Conservation (phyloP, 2,329 filamentous ascomycete genomes). For the Mollisiaceae sp. region DNA sequence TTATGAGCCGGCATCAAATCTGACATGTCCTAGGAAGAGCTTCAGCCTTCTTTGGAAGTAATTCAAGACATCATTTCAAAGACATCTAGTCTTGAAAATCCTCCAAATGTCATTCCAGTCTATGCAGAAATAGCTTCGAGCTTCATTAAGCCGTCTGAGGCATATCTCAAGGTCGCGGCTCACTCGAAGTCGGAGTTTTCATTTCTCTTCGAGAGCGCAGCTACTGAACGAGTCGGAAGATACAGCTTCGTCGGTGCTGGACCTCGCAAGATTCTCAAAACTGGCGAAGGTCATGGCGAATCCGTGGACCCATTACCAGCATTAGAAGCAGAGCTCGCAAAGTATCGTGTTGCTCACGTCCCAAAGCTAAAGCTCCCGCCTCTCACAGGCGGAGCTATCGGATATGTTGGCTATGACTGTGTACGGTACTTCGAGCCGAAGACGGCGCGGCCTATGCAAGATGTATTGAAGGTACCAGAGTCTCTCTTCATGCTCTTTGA, state of each 20-base stretch:
- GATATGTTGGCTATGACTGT: constrained; percentile 97
- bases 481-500: constrained; percentile 97
- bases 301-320: constrained; percentile 82
- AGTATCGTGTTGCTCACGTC: constrained; percentile 80
- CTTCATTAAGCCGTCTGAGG: constrained; percentile 90
- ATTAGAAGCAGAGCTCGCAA: constrained; percentile 79
- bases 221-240: constrained; percentile 89
- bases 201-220: constrained; percentile 95
- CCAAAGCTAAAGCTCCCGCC: constrained; percentile 84
- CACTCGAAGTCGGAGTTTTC: constrained; percentile 79
- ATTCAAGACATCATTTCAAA: constrained; percentile 60
- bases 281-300: constrained; percentile 84
- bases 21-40: constrained; percentile 47
- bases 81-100: constrained; percentile 55
- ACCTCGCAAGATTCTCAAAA: constrained; percentile 79
- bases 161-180: constrained; percentile 88
- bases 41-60: constrained; percentile 66
- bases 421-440: constrained; percentile 98
- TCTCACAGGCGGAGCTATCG: constrained; percentile 89
- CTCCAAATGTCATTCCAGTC: constrained; percentile 79
- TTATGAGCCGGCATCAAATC: constrained; percentile 20
- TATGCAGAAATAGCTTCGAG: constrained; percentile 88
- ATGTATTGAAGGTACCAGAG: constrained; percentile 88
- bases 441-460: constrained; percentile 87
- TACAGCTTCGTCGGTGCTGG: constrained; percentile 95